Conservation (phyloP, 371 early-diverging fungal genomes). For the Coemansia sp. region DNA sequence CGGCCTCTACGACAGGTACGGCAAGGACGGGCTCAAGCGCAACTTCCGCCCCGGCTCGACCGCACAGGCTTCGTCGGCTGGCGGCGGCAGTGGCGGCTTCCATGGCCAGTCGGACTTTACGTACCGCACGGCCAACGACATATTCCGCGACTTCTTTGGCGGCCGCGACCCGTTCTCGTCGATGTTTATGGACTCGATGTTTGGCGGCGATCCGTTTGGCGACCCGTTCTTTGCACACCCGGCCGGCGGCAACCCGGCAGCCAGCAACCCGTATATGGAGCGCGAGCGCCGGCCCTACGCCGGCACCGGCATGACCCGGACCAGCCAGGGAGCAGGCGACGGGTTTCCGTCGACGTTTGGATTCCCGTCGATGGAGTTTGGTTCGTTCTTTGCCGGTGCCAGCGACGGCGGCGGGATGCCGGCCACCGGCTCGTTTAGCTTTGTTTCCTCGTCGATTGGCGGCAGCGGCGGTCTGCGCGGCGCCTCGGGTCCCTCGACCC, state of each 20-base stretch:
- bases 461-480: slow-evolving; percentile 35
- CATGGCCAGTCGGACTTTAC: slow-evolving; percentile 20
- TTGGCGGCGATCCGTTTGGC: slow-evolving; percentile 35
- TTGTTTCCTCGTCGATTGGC: slow-evolving; percentile 42
- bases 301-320: slow-evolving; percentile 9
- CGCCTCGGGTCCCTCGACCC: slow-evolving; percentile 30
- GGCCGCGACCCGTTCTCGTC: slow-evolving; percentile 48
- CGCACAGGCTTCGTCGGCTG: neutral
- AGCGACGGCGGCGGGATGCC: slow-evolving; percentile 21
- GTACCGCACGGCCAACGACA: slow-evolving; percentile 47
- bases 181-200: slow-evolving; percentile 41
- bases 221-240: slow-evolving; percentile 33
- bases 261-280: slow-evolving; percentile 16
- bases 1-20: slow-evolving; percentile 79
- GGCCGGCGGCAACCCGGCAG: neutral
- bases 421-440: slow-evolving; percentile 42
- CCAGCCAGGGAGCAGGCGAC: neutral
- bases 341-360: slow-evolving; percentile 16
- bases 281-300: slow-evolving; percentile 40
- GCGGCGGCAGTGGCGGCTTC: neutral
- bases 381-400: slow-evolving; percentile 19
- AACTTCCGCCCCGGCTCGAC: slow-evolving; percentile 28
- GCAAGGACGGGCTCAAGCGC: slow-evolving; percentile 75
- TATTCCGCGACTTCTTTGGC: slow-evolving; percentile 53
- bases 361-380: slow-evolving; percentile 26